These are phyloP conservation scores for Dothistroma pini DNA, from an alignment of 2,329 filamentous ascomycete species.

Conservation along the genomic window DNA sequence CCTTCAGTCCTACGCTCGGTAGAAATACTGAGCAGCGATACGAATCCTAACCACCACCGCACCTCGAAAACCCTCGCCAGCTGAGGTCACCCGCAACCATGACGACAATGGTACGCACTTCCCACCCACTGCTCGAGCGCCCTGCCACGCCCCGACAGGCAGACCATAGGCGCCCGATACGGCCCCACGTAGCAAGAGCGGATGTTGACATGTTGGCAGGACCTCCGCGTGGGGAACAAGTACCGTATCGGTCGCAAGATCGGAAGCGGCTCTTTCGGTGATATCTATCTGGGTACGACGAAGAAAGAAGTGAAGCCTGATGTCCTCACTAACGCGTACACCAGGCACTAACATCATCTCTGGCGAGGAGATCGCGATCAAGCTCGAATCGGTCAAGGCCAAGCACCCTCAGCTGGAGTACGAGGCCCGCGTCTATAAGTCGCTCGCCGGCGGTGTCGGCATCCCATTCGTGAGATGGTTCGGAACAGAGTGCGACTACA, in stretches of 20 bases:
- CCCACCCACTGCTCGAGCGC: conserved; percentile 26
- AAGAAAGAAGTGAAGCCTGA: background rate
- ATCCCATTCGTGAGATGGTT: conserved; percentile 99
- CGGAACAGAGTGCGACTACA: conserved; percentile 99
- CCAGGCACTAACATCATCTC: conserved; percentile 98
- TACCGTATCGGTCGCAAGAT: conserved; percentile 99
- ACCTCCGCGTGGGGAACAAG: conserved; percentile 98
- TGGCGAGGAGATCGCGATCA: conserved; percentile 98
- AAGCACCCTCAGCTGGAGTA: conserved; percentile 99
- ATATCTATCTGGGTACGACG: conserved; percentile 82
- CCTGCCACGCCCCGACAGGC: conserved; percentile 22
- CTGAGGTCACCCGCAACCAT: conserved; percentile 42
- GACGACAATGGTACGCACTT: conserved; percentile 60
- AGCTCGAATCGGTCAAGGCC: conserved; percentile 98
- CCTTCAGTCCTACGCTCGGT: conserved; percentile 21
- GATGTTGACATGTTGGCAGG: conserved; percentile 53
- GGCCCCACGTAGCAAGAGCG: conserved; percentile 11
- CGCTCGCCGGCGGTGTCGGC: conserved; percentile 89
- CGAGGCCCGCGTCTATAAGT: conserved; percentile 89
- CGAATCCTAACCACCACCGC: conserved; percentile 5
- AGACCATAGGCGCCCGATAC: background rate
- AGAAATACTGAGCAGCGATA: conserved; percentile 27
- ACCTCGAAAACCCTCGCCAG: conserved; percentile 21
- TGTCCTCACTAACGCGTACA: conserved; percentile 6
- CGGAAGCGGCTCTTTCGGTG: conserved; percentile 93